Evolutionary conservation across 257 asterid species (phyloP), one percentile per base, ranked within the genome.

Genomic region (Mentha longifolia): DNA sequence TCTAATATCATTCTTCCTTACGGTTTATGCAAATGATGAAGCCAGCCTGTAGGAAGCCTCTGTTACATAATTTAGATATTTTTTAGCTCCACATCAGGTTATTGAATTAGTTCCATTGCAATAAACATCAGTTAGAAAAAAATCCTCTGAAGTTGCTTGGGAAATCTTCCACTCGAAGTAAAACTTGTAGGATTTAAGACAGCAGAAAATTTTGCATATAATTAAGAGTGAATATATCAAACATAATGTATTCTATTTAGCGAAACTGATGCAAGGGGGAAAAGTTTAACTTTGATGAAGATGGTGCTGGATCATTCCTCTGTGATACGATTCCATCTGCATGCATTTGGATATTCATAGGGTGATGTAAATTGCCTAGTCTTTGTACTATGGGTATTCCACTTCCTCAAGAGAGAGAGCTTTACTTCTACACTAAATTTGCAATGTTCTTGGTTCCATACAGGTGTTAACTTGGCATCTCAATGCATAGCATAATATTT

Each of bases 1-100:
- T 74, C 69, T 70, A 43, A 54, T 77, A 3, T 31, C 51, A 10
- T 66, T 42, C 39, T 56, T 45, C 33, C 39, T 57, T 20, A n/a
- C 55, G 17, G 19, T 39, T 64, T 57, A 68, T 63, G 22, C 55
- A 39, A 73, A 41, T 61, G 56, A 33, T 12, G 9, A 71, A 33
- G 65, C 57, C 62, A 78, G 74, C 75, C 47, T 46, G 13, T 22
- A 11, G 13, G 39, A 74, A 28, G 50, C 45, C 25, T 51, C 61
- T 43, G 51, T 58, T 58, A 39, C 45, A 33, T 13, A 51, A 37
- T 47, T 67, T 71, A 66, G 56, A 71, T 74, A 39, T 28, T 19
- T 59, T 74, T 58, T 57, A 54, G 73, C 37, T 61, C 76, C 65
- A 61, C 15, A 47, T 58, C 61, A 25, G 56, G 54, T 43, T 68